Evolutionary conservation across 257 asterid genomes (phyloP), one percentile per base, ranked within the genome.

Genomic region (Solanum habrochaites): DNA sequence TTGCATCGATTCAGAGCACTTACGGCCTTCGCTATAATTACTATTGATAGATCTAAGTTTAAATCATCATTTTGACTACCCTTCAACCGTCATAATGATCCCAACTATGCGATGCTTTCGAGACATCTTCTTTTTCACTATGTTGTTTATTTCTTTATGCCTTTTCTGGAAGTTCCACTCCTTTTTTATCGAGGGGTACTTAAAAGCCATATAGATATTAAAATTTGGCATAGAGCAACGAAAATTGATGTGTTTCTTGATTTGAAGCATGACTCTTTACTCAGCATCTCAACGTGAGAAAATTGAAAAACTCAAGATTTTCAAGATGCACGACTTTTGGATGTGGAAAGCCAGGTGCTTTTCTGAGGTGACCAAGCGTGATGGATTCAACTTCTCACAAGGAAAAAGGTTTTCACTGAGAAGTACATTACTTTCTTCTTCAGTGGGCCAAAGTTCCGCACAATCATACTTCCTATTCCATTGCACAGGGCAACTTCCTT

Each of bases 241-340:
- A n/a, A 27, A 69, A 70, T 3, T 39, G 32, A 42, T 84, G n/a
- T 10, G 7, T 7, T 29, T 45, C 85, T n/a, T 86, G 83, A 56
- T 82, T 89, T 93, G 90, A 93, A 97, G 98, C 96, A 93, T 82
- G 98, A 92, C 88, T 85, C 94, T 82, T 90, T 89, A 94, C 97
- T 85, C 98, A 93, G 88, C 95, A 88, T 85, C 96, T 15, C 91
- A 91, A 87, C 92, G 89, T 82, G 99, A 94, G 73, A 95, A 93
- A 83, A 90, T 94, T 82, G 98, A 95, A 18, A 95, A 91, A 87
- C 94, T 95, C 42, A 92, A 91, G 87, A 82, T 89, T 85, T 95
- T 92, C 71, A 95, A 95, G 94, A 29, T 69, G 47, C n/a, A 92
- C 96, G 94, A n/a, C 31, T n/a, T n/a, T n/a, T n/a, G n/a, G n/a